phyloP scores from a whole-genome alignment of 352 stramenopile species.

The Phytopythium kandeliae region DNA sequence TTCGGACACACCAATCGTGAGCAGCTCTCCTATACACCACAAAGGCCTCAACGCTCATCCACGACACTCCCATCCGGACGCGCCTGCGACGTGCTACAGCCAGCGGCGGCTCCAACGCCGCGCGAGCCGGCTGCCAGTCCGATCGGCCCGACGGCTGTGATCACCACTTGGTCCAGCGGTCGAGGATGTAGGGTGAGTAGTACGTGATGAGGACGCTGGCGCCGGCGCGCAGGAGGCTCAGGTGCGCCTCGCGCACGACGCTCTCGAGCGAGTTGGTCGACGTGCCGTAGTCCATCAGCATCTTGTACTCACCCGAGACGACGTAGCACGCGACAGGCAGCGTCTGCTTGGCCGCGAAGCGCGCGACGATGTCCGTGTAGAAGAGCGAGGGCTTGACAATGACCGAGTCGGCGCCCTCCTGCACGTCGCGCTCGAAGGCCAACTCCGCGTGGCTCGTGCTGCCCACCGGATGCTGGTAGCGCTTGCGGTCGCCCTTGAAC shows the following conservation, averaged over 20 bases:
- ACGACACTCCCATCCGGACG: too few species aligned
- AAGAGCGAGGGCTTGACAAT: constrained; percentile 99
- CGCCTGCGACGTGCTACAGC: too few species aligned
- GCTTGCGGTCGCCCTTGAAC: constrained; percentile 94
- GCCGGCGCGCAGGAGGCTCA: constrained; percentile 87
- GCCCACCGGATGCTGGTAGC: constrained; percentile 94
- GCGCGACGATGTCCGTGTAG: constrained; percentile 97
- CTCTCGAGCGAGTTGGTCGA: constrained; percentile 75
- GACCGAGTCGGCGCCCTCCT: constrained; percentile 96
- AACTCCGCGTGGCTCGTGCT: constrained; percentile 76
- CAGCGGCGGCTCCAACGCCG: too few species aligned
- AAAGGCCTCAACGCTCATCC: too few species aligned
- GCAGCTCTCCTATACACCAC: too few species aligned
- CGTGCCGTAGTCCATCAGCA: constrained; percentile 95
- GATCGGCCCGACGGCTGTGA: too few species aligned
- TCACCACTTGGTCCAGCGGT: constrained; percentile 77
- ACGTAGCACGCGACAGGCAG: constrained; percentile 98
- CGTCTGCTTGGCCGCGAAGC: constrained; percentile 88
- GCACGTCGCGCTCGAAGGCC: constrained; percentile 73
- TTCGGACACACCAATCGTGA: too few species aligned
- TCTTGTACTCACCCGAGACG: constrained; percentile 99
- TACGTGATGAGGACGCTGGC: constrained; percentile 99
- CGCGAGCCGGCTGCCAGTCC: too few species aligned
- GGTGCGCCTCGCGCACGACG: constrained; percentile 80
- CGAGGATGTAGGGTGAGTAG: constrained; percentile 90